Conservation (phyloP, 2,329 filamentous ascomycete species). For the Talaromyces sp. region DNA sequence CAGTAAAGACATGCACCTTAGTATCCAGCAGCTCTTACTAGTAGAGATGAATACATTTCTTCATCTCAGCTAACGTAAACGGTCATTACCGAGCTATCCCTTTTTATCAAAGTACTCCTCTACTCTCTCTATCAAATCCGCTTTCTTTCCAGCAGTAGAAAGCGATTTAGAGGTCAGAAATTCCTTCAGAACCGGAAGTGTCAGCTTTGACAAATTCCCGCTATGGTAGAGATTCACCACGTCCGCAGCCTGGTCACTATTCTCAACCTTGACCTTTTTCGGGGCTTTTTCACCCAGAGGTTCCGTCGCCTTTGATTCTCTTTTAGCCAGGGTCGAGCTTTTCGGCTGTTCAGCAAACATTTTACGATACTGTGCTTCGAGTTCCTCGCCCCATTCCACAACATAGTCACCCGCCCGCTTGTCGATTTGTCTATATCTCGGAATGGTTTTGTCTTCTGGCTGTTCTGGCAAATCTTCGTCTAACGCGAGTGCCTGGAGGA, state of each 20-base stretch:
- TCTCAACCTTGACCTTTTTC: constrained; percentile 45
- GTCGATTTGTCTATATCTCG: constrained; percentile 80
- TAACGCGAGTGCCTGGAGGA: constrained; percentile 83
- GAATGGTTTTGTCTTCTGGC: constrained; percentile 72
- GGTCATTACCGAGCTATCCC: constrained; percentile 11
- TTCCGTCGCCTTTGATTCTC: constrained; percentile 25
- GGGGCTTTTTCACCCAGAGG: constrained; percentile 23
- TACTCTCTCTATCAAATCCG: constrained; percentile 45
- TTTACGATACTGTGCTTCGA: constrained; percentile 55
- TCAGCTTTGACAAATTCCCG: constrained; percentile 43
- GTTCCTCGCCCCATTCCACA: constrained; percentile 65
- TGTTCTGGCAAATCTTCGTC: constrained; percentile 81
- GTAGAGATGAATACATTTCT: neutral
- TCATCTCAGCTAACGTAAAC: neutral
- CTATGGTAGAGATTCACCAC: constrained; percentile 38
- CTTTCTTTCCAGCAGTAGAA: constrained; percentile 43
- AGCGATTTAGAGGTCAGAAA: constrained; percentile 42
- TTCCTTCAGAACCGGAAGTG: constrained; percentile 41
- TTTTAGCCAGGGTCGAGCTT: constrained; percentile 44
- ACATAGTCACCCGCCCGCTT: constrained; percentile 80
- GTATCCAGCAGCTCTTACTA: neutral
- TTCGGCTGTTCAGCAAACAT: constrained; percentile 39
- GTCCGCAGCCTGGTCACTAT: constrained; percentile 22
- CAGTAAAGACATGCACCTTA: neutral
- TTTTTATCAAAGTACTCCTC: constrained; percentile 45